Evolutionary conservation across 2,329 filamentous ascomycete genomes (phyloP), one percentile per base, ranked within the genome.

Genomic region (Cordyceps fumosorosea): DNA sequence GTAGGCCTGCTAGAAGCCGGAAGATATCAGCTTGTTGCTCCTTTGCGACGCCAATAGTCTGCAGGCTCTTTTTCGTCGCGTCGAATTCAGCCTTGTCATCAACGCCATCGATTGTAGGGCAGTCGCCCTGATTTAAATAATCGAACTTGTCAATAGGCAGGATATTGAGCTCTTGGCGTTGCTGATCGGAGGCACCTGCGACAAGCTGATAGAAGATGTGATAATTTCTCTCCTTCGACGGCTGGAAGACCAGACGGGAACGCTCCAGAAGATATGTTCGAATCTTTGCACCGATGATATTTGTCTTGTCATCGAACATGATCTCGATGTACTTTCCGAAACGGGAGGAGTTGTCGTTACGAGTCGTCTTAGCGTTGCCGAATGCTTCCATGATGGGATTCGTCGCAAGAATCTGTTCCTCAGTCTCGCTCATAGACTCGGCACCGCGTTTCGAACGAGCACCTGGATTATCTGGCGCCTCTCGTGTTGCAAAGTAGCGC

Each of bases 291-390:
- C 95, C 95, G 72, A 98, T 97, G 70, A 99, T 99, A 74, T 96
- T 95, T 65, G 91, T 96, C 71, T 89, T 85, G 66, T 91, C 86
- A 78, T 98, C 93, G 76, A 99, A 99, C 91, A 98, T 93, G 74
- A 99, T 99, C 79, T 99, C 95, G 70, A 99, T 98, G 76, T 99
- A 99, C 82, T 99, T 99, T 75, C 95, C 95, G 77, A 99, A 99
- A 71, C 95, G 87, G 48, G 95, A 99, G 51, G 95, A 99, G 78
- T 99, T 99, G 78, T 99, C 95, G 79, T 99, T 99, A 74, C 95
- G 85, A 12, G 95, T 99, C n/a, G 95, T 99, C 80, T 99, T 99
- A 60, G 95, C 95, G 80, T 99, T 99, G 74, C 95, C 95, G 73
- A 99, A 99, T 40, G 95, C 93, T 84, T 99, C 95, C 95, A 99